phyloP scores from a whole-genome alignment of 805 yeast genomes.

The Candida xyloterini region DNA sequence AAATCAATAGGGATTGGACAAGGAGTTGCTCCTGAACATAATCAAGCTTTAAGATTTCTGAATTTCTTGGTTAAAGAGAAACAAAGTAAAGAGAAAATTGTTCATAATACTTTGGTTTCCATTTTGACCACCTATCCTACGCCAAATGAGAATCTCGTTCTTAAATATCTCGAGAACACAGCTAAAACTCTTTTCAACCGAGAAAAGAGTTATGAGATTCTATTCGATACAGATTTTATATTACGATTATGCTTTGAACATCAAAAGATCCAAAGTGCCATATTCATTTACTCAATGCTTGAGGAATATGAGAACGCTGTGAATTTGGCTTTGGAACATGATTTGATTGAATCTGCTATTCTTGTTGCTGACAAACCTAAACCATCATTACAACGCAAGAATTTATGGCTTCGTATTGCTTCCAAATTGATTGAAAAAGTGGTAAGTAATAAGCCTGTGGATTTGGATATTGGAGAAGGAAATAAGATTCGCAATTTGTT shows the following conservation, averaged over 20 bases:
- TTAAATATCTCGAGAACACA: constrained; percentile 45
- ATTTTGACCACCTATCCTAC: constrained; percentile 53
- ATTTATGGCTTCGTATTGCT: constrained; percentile 70
- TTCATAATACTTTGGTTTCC: constrained; percentile 71
- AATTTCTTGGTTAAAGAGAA: constrained; percentile 48
- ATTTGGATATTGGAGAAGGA: constrained; percentile 31
- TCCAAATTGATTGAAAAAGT: constrained; percentile 41
- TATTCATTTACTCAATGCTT: constrained; percentile 66
- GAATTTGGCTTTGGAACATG: constrained; percentile 61
- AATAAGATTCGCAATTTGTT: constrained; percentile 32
- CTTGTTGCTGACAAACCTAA: constrained; percentile 53
- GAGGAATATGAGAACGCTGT: constrained; percentile 79
- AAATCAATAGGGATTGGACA: constrained; percentile 37
- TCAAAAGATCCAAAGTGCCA: constrained; percentile 60
- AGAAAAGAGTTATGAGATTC: constrained; percentile 30
- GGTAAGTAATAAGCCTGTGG: constrained; percentile 27
- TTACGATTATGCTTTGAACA: constrained; percentile 67
- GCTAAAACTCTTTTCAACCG: constrained; percentile 15
- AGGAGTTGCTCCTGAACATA: constrained; percentile 42
- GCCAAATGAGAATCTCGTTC: constrained; percentile 43
- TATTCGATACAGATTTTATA: constrained; percentile 70
- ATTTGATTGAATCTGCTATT: constrained; percentile 56
- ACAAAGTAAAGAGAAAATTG: constrained; percentile 40
- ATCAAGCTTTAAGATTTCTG: constrained; percentile 67
- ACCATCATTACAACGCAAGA: constrained; percentile 50